Conservation (phyloP, 257 asterid genomes). For the Solanum chiquidenum region DNA sequence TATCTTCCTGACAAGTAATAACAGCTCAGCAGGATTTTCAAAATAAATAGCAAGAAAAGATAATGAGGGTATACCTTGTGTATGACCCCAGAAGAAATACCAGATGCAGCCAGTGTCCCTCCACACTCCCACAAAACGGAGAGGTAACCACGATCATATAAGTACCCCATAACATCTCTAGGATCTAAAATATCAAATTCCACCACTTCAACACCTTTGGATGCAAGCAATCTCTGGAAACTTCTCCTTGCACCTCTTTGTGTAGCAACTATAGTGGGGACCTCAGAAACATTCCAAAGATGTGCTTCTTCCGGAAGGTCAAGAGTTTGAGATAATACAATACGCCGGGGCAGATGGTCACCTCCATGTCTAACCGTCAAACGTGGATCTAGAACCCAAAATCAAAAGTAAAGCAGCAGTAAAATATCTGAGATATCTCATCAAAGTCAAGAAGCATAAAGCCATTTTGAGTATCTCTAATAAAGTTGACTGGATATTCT, state of each 20-base stretch:
- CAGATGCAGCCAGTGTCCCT: constrained; percentile 93
- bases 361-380: constrained; percentile 95
- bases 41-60: neutral
- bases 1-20: neutral
- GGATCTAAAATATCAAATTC: constrained; percentile 91
- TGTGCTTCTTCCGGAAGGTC: constrained; percentile 86
- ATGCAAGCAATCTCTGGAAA: constrained; percentile 82
- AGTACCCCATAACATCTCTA: constrained; percentile 70
- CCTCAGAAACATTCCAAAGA: constrained; percentile 85
- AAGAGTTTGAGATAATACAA: constrained; percentile 87
- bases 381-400: constrained; percentile 67
- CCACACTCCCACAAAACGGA: constrained; percentile 98
- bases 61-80: constrained; percentile 55
- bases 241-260: constrained; percentile 91
- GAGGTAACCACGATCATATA: constrained; percentile 88
- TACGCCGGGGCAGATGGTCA: constrained; percentile 83
- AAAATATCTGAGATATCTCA: neutral
- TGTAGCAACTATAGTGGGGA: constrained; percentile 76
- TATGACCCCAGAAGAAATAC: constrained; percentile 76
- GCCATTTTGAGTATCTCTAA: neutral
- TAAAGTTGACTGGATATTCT: constrained; percentile 9
- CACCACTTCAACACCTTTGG: constrained; percentile 92
- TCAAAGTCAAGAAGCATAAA: neutral
- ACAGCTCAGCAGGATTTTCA: neutral
- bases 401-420: neutral